Evolutionary conservation across 768 basidiomycete species (phyloP), one percentile per base, ranked within the genome.

Genomic region (Lenzites betulinus): DNA sequence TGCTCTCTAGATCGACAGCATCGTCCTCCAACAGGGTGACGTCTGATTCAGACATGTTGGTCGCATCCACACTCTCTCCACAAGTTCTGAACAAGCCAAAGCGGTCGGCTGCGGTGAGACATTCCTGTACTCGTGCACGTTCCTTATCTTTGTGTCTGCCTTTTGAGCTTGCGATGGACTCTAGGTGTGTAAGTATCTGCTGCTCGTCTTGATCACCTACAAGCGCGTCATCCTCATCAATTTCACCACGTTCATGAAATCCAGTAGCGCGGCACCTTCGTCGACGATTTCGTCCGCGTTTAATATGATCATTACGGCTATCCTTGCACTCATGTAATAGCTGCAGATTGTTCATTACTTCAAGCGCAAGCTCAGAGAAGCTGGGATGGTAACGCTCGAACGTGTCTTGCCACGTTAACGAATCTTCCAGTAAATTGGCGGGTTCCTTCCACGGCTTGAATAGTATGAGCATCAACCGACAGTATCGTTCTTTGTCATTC

Each of bases 311-410:
- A 46, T 75, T 66, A 13, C 74, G 49, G 35, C 70, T 74, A 39
- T 77, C 77, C 36, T 66, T 60, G 54, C 78, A 79, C 48, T 80
- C 78, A 65, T 79, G 74, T 5, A 79, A 28, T 0, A 77, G 26
- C 42, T 79, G 77, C 68, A 81, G 78, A 46, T 81, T 80, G 9
- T 75, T 54, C 58, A 79, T 71, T 15, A 71, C 62, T n/a, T n/a
- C n/a, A n/a, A n/a, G n/a, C n/a, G n/a, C n/a, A n/a, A n/a, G n/a
- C n/a, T n/a, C n/a, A n/a, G n/a, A n/a, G n/a, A n/a, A n/a, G n/a
- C n/a, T n/a, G n/a, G n/a, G n/a, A n/a, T n/a, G n/a, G n/a, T n/a
- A n/a, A n/a, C n/a, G n/a, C 12, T 42, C n/a, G n/a, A 16, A 42
- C 41, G 41, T 18, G n/a, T 15, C n/a, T 7, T 8, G 6, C 41